These are phyloP conservation scores for Chlorella variabilis DNA, from an alignment of 163 green algal genomes.

Conservation along the genomic window DNA sequence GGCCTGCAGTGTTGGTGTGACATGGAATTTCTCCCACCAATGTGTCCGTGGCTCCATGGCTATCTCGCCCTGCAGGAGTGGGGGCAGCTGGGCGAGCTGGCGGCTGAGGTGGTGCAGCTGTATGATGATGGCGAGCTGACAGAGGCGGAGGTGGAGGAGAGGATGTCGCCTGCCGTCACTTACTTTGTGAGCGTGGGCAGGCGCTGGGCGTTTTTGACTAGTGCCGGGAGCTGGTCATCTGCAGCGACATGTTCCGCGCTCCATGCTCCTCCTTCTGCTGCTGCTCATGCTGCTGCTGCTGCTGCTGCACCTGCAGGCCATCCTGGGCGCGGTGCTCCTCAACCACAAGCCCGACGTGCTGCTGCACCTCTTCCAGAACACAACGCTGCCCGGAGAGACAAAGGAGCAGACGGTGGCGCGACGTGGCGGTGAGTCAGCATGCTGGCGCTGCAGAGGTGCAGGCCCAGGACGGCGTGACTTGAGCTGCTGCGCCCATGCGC, in stretches of 20 bases:
- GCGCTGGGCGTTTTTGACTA: too few species aligned
- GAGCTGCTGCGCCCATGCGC: too few species aligned
- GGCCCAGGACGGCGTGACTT: too few species aligned
- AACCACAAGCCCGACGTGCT: conserved; percentile 1
- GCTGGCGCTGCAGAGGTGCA: too few species aligned
- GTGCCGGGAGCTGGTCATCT: too few species aligned
- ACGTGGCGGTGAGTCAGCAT: conserved; percentile 11
- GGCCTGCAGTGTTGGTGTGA: too few species aligned
- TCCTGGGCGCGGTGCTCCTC: conserved; percentile 1
- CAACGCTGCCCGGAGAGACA: conserved; percentile 1
- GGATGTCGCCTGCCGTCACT: not conserved
- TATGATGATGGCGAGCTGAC: not conserved
- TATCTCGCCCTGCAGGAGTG: too few species aligned
- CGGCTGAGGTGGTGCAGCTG: not conserved
- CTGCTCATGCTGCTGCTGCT: too few species aligned
- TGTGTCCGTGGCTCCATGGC: too few species aligned
- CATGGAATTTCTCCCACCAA: too few species aligned
- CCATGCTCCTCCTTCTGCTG: too few species aligned
- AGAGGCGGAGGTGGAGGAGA: conserved; percentile 2
- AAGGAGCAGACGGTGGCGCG: conserved; percentile 6
- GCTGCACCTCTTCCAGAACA: not conserved
- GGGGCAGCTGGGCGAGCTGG: not conserved
- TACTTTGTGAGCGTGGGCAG: not conserved
- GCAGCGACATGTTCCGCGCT: not conserved
- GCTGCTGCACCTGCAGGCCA: not conserved